These are phyloP conservation scores for Domatiomyces catenatus DNA, from an alignment of 2,329 filamentous ascomycete genomes.

Conservation along the genomic window DNA sequence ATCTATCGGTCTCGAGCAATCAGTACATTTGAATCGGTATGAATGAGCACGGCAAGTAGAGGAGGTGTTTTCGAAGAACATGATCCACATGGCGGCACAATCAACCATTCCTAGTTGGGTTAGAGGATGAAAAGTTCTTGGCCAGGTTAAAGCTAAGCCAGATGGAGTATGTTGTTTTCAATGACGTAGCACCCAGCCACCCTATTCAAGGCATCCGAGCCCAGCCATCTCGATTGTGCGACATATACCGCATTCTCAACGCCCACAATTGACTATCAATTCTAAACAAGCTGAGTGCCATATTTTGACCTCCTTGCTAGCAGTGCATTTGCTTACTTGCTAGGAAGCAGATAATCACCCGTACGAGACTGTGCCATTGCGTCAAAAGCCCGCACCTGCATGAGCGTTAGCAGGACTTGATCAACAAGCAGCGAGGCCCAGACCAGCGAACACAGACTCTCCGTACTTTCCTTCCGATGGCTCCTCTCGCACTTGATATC, in stretches of 20 bases:
- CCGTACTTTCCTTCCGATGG: slow-evolving; percentile 4
- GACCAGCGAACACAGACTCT: not conserved
- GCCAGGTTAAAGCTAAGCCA: not conserved
- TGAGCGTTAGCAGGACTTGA: not conserved
- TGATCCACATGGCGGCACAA: no score
- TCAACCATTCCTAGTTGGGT: no score
- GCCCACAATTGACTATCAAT: not conserved
- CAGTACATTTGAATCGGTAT: no score
- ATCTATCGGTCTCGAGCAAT: no score
- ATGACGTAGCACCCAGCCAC: not conserved
- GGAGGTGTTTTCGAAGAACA: no score
- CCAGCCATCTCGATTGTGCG: not conserved
- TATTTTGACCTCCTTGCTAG: not conserved
- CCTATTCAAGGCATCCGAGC: not conserved
- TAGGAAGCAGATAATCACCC: not conserved
- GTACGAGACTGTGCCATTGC: no score
- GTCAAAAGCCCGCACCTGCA: not conserved
- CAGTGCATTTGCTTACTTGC: not conserved
- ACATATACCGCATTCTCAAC: not conserved
- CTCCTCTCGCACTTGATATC: slow-evolving; percentile 10
- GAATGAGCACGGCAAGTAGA: no score
- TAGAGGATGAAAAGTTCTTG: no score
- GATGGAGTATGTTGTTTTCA: not conserved
- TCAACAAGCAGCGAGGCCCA: no score
- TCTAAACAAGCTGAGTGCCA: not conserved